phyloP scores from a whole-genome alignment of 148 eudicot genomes.

The Arctostaphylos glauca region DNA sequence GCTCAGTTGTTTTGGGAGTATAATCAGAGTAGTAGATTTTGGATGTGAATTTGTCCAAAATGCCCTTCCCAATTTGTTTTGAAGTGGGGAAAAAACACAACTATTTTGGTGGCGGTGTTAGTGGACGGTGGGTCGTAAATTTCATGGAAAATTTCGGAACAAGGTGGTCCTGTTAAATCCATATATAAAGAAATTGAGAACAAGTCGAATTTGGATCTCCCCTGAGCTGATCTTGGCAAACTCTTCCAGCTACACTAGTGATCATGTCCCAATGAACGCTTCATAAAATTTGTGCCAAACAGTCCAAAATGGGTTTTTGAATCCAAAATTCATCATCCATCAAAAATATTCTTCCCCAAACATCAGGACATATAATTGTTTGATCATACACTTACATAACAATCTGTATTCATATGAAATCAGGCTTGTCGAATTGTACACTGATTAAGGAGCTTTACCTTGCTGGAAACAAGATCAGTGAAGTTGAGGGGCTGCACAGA shows the following conservation, averaged over 20 bases:
- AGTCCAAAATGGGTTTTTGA: neutral
- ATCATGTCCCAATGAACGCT: too few species aligned
- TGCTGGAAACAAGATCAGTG: constrained; percentile 85
- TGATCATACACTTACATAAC: neutral
- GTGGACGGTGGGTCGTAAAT: neutral
- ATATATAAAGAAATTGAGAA: neutral
- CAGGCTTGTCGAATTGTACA: constrained; percentile 83
- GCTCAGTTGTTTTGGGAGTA: neutral
- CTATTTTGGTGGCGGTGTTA: neutral
- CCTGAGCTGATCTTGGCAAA: too few species aligned
- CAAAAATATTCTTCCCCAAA: neutral
- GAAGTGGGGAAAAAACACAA: neutral
- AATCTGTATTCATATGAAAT: neutral
- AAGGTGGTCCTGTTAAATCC: neutral
- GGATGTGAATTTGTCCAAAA: neutral
- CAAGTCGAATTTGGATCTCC: neutral
- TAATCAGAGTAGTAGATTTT: neutral
- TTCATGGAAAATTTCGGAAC: neutral
- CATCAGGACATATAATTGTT: neutral
- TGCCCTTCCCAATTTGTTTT: neutral
- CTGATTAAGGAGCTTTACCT: constrained; percentile 81
- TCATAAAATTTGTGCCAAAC: neutral
- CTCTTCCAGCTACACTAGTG: too few species aligned
- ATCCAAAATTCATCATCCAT: neutral
- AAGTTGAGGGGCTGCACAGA: constrained; percentile 88